These are phyloP conservation scores for Ascochyta koolunga DNA, from an alignment of 2,329 filamentous ascomycete species.

Conservation along the genomic window DNA sequence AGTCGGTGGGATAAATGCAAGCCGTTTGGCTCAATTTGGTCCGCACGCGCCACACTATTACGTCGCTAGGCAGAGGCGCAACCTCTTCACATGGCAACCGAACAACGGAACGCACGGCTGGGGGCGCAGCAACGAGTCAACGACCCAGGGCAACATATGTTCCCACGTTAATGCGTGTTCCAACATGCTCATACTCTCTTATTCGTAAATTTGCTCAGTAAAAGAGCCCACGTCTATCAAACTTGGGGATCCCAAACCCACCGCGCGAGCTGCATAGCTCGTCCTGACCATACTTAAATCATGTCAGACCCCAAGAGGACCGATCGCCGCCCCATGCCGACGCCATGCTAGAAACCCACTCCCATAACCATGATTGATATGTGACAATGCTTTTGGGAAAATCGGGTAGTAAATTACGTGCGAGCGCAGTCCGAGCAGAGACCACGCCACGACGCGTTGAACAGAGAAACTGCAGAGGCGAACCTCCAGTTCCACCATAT, in stretches of 20 bases:
- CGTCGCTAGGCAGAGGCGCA: slow-evolving; percentile 6
- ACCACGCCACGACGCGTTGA: slow-evolving; percentile 3
- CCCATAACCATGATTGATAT: slow-evolving; percentile 36
- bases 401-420: slow-evolving; percentile 30
- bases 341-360: slow-evolving; percentile 46
- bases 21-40: slow-evolving; percentile 3
- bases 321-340: slow-evolving; percentile 46
- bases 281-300: slow-evolving; percentile 31
- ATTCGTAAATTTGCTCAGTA: slow-evolving; percentile 37
- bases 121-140: neutral
- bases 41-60: slow-evolving; percentile 8
- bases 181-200: slow-evolving; percentile 8
- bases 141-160: no score
- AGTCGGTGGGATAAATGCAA: slow-evolving; percentile 21
- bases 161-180: neutral
- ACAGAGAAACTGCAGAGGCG: slow-evolving; percentile 12
- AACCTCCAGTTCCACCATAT: slow-evolving; percentile 3
- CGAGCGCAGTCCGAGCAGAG: slow-evolving; percentile 19
- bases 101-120: slow-evolving; percentile 15
- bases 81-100: slow-evolving; percentile 11
- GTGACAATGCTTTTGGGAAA: slow-evolving; percentile 35
- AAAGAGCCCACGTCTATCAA: slow-evolving; percentile 37
- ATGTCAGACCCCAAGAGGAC: slow-evolving; percentile 39
- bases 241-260: slow-evolving; percentile 24
- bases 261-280: slow-evolving; percentile 32